These are phyloP conservation scores for Sugiyamaella paludigena DNA, from an alignment of 1,139 yeast species.

Conservation along the genomic window DNA sequence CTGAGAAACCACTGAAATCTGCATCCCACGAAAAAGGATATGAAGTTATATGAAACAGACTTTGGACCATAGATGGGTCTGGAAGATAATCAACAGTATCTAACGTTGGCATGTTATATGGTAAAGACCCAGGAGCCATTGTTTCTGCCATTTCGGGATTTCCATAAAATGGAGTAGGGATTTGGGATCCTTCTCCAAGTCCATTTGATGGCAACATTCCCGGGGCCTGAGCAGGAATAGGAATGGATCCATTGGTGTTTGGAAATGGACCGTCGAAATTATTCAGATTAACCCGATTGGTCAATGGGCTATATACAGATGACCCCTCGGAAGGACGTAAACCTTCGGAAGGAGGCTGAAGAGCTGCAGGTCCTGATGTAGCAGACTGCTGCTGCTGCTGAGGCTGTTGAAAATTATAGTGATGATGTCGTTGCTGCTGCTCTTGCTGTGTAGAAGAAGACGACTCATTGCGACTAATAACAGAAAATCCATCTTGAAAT, in stretches of 20 bases:
- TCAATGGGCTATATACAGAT: conserved; percentile 3
- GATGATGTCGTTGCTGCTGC: too few species aligned
- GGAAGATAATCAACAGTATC: conserved; percentile 13
- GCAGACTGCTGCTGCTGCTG: too few species aligned
- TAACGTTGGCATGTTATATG: neutral
- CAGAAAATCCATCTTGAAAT: too few species aligned
- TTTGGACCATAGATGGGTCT: conserved; percentile 23
- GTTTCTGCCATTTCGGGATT: neutral
- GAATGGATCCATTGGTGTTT: neutral
- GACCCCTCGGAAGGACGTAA: conserved; percentile 7
- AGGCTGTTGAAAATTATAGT: too few species aligned
- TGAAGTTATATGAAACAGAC: conserved; percentile 25
- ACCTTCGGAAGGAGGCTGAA: conserved; percentile 8
- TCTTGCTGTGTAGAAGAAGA: too few species aligned
- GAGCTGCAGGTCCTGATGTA: neutral
- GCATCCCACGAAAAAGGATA: conserved; percentile 25
- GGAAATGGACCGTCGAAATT: neutral
- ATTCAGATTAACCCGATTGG: neutral
- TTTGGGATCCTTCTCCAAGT: neutral
- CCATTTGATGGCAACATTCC: neutral
- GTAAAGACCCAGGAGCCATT: neutral
- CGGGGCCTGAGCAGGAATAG: conserved; percentile 2
- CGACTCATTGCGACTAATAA: too few species aligned
- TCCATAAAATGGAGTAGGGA: neutral
- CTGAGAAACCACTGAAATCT: conserved; percentile 15